A percentile compares a stretch with the other conserved stretches of the same genome.
phyloP scores from a whole-genome alignment of 108 stramenopile genomes.

The Pseudonitzschia multiseries region DNA sequence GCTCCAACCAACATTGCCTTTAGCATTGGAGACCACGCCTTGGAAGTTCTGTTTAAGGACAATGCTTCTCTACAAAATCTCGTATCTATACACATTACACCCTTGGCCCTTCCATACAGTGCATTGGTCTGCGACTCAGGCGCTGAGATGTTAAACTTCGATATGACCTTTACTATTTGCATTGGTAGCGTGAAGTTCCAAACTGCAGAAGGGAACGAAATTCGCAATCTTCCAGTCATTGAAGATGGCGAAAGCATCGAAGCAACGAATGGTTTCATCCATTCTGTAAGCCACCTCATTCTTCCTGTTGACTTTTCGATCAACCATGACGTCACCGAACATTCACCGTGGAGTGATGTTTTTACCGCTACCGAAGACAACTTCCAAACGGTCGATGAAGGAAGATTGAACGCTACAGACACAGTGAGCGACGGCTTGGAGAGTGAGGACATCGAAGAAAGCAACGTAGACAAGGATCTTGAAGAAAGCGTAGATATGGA shows the following conservation, averaged over 20 bases:
- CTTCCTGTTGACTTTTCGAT: conserved; percentile 11
- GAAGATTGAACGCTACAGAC: not conserved
- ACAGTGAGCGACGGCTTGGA: not conserved
- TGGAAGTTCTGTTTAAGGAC: not conserved
- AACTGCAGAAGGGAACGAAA: conserved; percentile 3
- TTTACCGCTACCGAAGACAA: not conserved
- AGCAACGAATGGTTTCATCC: conserved; percentile 8
- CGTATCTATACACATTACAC: conserved; percentile 3
- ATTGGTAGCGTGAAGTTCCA: conserved; percentile 1
- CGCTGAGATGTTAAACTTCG: conserved; percentile 5
- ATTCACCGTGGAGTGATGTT: not conserved
- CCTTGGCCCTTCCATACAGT: not conserved
- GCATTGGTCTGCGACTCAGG: not conserved
- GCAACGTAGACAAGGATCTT: not conserved
- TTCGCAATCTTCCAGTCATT: conserved; percentile 6
- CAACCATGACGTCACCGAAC: not conserved
- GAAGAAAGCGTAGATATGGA: not conserved
- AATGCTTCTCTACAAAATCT: not conserved
- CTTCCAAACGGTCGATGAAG: not conserved
- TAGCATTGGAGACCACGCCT: not conserved
- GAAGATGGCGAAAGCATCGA: not conserved
- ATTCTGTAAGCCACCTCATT: conserved; percentile 5
- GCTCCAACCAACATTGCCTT: conserved; percentile 11
- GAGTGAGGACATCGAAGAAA: not conserved
- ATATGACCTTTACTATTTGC: conserved; percentile 1